Evolutionary conservation across 768 basidiomycete genomes (phyloP).

Genomic region (Phallus indusiatus): DNA sequence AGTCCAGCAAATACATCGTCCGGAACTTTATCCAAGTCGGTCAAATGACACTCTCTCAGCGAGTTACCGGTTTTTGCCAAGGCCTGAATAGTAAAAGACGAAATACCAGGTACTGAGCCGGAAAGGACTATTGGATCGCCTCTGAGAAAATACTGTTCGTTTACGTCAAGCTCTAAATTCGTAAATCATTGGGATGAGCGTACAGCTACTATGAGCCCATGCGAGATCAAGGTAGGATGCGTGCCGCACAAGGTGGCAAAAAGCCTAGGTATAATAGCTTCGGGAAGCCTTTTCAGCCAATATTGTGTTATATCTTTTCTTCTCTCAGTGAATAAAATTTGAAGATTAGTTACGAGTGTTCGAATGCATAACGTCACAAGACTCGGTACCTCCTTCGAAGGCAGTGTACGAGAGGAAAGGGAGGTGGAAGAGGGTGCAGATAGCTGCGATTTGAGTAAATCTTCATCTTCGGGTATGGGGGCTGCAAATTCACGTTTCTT

Average conservation of each 20-base stretch:
- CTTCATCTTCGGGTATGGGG: not conserved
- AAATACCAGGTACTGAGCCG: slow-evolving; percentile 43
- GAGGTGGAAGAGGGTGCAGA: slow-evolving; percentile 41
- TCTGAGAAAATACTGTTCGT: slow-evolving; percentile 45
- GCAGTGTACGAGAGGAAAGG: slow-evolving; percentile 35
- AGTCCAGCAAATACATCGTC: slow-evolving; percentile 44
- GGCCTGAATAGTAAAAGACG: slow-evolving; percentile 37
- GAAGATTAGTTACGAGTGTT: slow-evolving; percentile 40
- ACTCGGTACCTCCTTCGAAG: slow-evolving; percentile 27
- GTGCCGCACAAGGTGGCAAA: slow-evolving; percentile 40
- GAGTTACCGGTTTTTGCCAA: slow-evolving; percentile 28
- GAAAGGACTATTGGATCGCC: slow-evolving; percentile 41
- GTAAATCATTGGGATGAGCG: slow-evolving; percentile 10
- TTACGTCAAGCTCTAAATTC: not conserved
- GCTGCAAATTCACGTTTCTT: slow-evolving; percentile 6
- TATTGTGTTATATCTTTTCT: slow-evolving; percentile 31
- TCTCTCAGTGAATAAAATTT: slow-evolving; percentile 23
- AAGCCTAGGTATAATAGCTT: slow-evolving; percentile 37
- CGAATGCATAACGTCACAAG: slow-evolving; percentile 43
- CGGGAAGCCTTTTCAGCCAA: slow-evolving; percentile 42
- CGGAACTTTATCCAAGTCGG: slow-evolving; percentile 40
- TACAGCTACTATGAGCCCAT: slow-evolving; percentile 49
- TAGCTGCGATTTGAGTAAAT: slow-evolving; percentile 17
- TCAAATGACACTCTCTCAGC: slow-evolving; percentile 41
- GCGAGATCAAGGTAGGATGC: slow-evolving; percentile 42